phyloP scores from a whole-genome alignment of 1,139 yeast species.

The Spathaspora sp. region DNA sequence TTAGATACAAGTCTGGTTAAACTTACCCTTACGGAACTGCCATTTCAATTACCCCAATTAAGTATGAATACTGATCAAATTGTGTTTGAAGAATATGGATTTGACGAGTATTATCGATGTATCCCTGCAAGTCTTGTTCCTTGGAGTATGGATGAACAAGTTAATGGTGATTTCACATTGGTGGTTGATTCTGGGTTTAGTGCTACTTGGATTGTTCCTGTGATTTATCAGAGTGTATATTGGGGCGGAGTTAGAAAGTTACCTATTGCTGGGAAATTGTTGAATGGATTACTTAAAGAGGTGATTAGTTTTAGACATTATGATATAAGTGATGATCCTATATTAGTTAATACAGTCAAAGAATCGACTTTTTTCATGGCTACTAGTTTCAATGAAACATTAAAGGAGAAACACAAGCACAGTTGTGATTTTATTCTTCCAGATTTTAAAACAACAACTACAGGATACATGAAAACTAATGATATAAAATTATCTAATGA shows the following conservation, averaged over 20 bases:
- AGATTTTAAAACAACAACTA: constrained; percentile 75
- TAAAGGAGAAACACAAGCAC: constrained; percentile 33
- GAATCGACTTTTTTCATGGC: constrained; percentile 80
- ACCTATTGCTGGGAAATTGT: constrained; percentile 80
- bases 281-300: constrained; percentile 82
- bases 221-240: constrained; percentile 73
- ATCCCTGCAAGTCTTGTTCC: constrained; percentile 70
- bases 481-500: constrained; percentile 27
- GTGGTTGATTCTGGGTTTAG: constrained; percentile 88
- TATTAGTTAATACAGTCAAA: constrained; percentile 80
- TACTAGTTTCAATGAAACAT: constrained; percentile 56
- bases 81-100: constrained; percentile 90
- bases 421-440: constrained; percentile 77
- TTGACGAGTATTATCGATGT: constrained; percentile 62
- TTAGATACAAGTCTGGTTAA: constrained; percentile 47
- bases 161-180: constrained; percentile 59
- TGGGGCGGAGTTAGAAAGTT: constrained; percentile 77
- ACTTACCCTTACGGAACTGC: constrained; percentile 72
- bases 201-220: constrained; percentile 85
- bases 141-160: constrained; percentile 41
- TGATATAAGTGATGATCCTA: constrained; percentile 89
- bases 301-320: constrained; percentile 87
- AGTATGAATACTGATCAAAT: constrained; percentile 89
- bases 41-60: constrained; percentile 78
- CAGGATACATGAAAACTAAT: constrained; percentile 52